Evolutionary conservation across 495 filamentous ascomycete genomes (phyloP), one percentile per base, ranked within the genome.

Genomic region (Lasiosphaeria hispida): DNA sequence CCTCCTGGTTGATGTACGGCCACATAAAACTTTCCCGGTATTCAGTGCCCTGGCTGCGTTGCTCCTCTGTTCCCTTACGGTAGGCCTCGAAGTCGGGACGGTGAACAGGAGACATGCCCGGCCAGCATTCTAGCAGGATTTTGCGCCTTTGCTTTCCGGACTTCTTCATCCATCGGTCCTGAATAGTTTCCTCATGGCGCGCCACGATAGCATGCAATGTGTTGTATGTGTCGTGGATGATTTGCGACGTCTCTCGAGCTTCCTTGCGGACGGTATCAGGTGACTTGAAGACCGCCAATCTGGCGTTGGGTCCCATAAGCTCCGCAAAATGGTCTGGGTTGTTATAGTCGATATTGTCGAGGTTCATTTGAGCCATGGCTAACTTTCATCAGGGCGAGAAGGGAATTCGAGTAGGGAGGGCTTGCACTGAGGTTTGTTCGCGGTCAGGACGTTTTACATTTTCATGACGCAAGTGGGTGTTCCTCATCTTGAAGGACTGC

Each of bases 1-100:
- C 82, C 55, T 85, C 81, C 33, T 78, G 71, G 57, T 87, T 87
- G 64, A 85, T 78, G 49, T 76, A 72, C 0, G 83, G 84, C 72
- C 76, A 82, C 36, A 81, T 52, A 37, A 69, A 83, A 6, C 39
- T 3, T 40, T 61, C 23, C 35, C 57, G 47, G 63, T 45, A 60
- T 7, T 53, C 48, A 10, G 58, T 54, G 2, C 47, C 64, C 7
- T 3, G 1, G 9, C 33, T 23, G 1, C 47, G 44, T 19, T 57
- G 33, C 38, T 65, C 44, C 39, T 36, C 36, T 5, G 18, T 35
- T 35, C 74, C 65, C 10, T 63, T 69, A 3, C 57, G 51, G 14
- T 79, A 75, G 6, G 74, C 76, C 14, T 69, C 64, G 58, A 80
- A 77, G 58, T 84, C 82, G 2, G 81, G 80, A 19, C 79, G 77